Base-by-base conservation (phyloP, 352 stramenopile genomes). In the Elongisporangium prolatum region DNA sequence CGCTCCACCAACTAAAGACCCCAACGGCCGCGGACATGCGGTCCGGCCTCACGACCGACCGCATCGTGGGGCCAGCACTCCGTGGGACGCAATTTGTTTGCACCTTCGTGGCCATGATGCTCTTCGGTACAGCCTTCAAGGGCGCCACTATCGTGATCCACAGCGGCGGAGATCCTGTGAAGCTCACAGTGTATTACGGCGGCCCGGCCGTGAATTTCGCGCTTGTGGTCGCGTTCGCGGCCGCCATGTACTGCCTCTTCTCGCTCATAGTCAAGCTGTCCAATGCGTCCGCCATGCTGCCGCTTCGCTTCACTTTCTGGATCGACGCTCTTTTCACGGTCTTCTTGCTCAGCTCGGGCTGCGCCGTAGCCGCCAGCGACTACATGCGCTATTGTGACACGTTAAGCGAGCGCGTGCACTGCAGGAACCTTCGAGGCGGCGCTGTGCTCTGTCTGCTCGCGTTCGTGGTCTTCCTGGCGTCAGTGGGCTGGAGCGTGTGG, bases 301-400 rank as follows among this genome's bases (percentile, higher is more conserved):
- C 77, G 11, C 50, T 68, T n/a, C 66, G 75, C n/a, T 84, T 71
- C 50, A 74, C 57, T 54, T 70, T 89, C 50, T 59, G 50, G 53
- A 55, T 87, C 17, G 81, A 91, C 66, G 71, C 77, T 47, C 51
- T 82, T 55, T 84, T 91, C 52, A 84, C 77, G 4, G 80, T 91
- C 53, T 73, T 91, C 50, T 74, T 86, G 50, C 71, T 91, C 56
- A 89, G 81, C 59, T 72, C 70, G 11, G 81, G 73, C 22, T 86
- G 73, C 49, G 75, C 73, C 9, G 63, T 91, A 20, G 79, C 79
- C 1, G 81, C 73, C 21, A 79, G 72, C 48, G 81, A 91, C 64
- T 91, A 88, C 57, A 67, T 88, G 47, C 75, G 68, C 24, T 86
- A 89, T 65, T 91, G 81, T 57, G 57, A 74, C 56, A 52, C 61